Evolutionary conservation across 2,329 filamentous ascomycete genomes (phyloP), one percentile per base, ranked within the genome.

Genomic region (Elsinoe fawcettii): DNA sequence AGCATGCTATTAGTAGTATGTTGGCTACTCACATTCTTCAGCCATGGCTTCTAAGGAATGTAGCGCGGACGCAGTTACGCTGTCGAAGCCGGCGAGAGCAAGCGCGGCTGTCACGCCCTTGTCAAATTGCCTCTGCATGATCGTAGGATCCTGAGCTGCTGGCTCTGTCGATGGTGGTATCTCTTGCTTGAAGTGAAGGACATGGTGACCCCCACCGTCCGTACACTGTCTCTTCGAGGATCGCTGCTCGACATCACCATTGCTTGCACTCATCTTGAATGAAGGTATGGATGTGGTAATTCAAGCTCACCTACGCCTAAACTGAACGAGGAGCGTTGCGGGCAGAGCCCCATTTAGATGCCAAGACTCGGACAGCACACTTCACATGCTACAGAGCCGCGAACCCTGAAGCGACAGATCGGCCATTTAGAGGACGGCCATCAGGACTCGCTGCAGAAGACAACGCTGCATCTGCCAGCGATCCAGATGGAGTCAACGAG

Each of bases 11-110:
- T 47, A 20, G 8, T 11, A 25, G n/a, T 9, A 27, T 1, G 1
- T 14, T 11, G 9, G 18, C 27, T 32, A 61, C 79, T 64, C 80
- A 83, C 80, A 84, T 67, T 82, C 79, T 69, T 85, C 80, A 20
- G 78, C 74, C 41, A 77, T 71, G 57, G 72, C 73, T 55, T 78
- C 72, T 60, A 85, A 78, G 62, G 75, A 74, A 63, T 84, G 79
- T 61, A 85, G 64, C 39, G 80, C 83, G 22, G 76, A 73, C 8
- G 80, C 76, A 55, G 76, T 75, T 22, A 79, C 79, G 57, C 75
- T 66, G 30, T 80, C 78, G 64, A 82, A 84, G 2, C 81, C 82
- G 20, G 73, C 73, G 57, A 75, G 71, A 55, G 70, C 73, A 62
- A 82, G 72, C 57, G 75, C 73, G 54, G 77, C 73, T 22, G 76